Conservation (phyloP, 140 eudicot species). For the Stevia rebaudiana region DNA sequence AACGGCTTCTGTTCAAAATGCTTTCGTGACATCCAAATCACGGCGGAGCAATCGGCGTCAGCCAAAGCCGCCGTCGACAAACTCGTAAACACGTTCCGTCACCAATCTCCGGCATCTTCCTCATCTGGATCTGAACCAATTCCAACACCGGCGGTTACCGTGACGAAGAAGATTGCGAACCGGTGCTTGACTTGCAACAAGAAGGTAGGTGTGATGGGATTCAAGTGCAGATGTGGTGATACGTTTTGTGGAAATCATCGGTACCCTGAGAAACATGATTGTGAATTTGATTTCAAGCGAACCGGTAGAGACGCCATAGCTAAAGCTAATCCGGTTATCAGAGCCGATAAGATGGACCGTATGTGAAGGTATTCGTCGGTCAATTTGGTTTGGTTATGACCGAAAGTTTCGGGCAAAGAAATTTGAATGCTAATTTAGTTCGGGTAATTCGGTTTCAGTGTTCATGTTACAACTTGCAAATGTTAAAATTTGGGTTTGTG, state of each 20-base stretch:
- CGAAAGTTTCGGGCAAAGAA: no score
- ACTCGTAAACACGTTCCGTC: slow-evolving; percentile 15
- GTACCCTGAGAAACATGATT: slow-evolving; percentile 74
- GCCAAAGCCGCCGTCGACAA: slow-evolving; percentile 45
- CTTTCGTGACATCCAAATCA: slow-evolving; percentile 29
- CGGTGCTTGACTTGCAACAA: slow-evolving; percentile 59
- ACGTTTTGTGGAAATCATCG: slow-evolving; percentile 73
- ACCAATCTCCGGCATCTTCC: not conserved
- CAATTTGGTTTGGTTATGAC: no score
- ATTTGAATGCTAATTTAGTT: no score
- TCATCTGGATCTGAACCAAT: not conserved
- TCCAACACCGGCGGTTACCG: slow-evolving; percentile 14
- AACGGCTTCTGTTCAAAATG: slow-evolving; percentile 74
- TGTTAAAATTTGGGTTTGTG: no score
- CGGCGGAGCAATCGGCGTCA: slow-evolving; percentile 45
- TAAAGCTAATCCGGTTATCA: slow-evolving; percentile 65
- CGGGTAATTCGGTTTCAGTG: no score
- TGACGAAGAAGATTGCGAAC: slow-evolving; percentile 29
- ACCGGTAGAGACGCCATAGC: slow-evolving; percentile 45
- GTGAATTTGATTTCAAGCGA: slow-evolving; percentile 54
- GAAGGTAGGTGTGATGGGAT: slow-evolving; percentile 70
- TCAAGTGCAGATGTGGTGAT: slow-evolving; percentile 64
- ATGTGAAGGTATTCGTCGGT: no score
- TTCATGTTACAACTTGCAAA: no score
- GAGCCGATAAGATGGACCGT: slow-evolving; percentile 63